Conservation (phyloP, 805 yeast genomes). For the Pichia paraexigua region DNA sequence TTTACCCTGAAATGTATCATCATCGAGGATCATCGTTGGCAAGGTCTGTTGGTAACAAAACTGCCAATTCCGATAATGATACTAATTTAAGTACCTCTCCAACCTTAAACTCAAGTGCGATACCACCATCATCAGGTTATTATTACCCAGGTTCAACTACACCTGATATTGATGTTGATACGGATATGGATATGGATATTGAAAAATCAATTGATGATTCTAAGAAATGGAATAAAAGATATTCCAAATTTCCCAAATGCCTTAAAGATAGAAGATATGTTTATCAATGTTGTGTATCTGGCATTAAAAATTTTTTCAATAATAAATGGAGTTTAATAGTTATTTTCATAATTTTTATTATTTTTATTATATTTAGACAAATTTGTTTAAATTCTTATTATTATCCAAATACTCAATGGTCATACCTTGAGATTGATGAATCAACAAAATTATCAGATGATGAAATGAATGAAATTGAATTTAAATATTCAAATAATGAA, state of each 20-base stretch:
- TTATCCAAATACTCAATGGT: not conserved
- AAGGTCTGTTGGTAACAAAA: not conserved
- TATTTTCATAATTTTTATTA: not conserved
- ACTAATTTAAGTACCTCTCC: not conserved
- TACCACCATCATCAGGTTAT: no score
- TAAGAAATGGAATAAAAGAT: not conserved
- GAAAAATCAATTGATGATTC: not conserved
- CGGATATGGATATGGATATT: not conserved
- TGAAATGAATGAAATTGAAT: not conserved
- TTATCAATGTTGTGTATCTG: not conserved
- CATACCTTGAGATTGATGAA: not conserved
- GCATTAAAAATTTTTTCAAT: not conserved
- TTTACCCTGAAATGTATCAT: not conserved
- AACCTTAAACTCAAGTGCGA: not conserved
- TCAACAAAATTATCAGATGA: not conserved
- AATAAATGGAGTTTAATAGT: not conserved
- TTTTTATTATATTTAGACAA: not conserved
- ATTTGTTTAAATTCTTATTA: not conserved
- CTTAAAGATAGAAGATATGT: not conserved
- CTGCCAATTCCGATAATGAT: not conserved
- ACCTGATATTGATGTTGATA: not conserved
- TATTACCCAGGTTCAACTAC: not conserved
- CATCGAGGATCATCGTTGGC: not conserved
- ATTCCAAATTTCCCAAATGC: not conserved
- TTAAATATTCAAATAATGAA: not conserved